Evolutionary conservation across 306 rosid genomes (phyloP).

Genomic region (Corylus avellana): DNA sequence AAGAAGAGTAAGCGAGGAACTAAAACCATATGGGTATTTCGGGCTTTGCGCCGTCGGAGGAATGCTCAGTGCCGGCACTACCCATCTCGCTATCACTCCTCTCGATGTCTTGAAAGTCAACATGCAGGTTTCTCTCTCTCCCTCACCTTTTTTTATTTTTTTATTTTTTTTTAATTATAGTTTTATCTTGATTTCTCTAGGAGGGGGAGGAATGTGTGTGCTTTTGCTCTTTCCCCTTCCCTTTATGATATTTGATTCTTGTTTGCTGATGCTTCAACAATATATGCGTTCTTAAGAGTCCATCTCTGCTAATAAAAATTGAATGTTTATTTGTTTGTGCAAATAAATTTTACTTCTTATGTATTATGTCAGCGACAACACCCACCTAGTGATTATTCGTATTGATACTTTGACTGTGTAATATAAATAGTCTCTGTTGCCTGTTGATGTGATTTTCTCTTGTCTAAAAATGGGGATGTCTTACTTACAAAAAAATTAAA

Average conservation of each 20-base stretch:
- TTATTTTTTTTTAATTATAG: background rate
- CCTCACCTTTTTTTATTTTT: background rate
- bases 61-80: constrained; percentile 67
- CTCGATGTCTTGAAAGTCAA: constrained; percentile 54
- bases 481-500: background rate
- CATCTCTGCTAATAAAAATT: background rate
- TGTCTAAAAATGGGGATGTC: background rate
- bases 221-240: too few species aligned
- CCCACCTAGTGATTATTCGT: too few species aligned
- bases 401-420: too few species aligned
- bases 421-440: background rate
- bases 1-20: constrained; percentile 31
- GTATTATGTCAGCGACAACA: too few species aligned
- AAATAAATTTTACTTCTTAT: too few species aligned
- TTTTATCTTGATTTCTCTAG: background rate
- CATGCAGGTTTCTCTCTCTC: constrained; percentile 15
- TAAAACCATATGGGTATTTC: constrained; percentile 43
- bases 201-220: background rate
- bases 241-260: too few species aligned
- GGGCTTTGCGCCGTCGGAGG: constrained; percentile 57
- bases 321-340: too few species aligned
- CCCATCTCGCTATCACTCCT: constrained; percentile 57
- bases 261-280: background rate
- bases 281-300: background rate
- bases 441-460: background rate